A percentile compares a stretch with the other conserved stretches of the same genome.
Evolutionary conservation across 108 stramenopile species (phyloP).

Genomic region (Nitzschia putrida): DNA sequence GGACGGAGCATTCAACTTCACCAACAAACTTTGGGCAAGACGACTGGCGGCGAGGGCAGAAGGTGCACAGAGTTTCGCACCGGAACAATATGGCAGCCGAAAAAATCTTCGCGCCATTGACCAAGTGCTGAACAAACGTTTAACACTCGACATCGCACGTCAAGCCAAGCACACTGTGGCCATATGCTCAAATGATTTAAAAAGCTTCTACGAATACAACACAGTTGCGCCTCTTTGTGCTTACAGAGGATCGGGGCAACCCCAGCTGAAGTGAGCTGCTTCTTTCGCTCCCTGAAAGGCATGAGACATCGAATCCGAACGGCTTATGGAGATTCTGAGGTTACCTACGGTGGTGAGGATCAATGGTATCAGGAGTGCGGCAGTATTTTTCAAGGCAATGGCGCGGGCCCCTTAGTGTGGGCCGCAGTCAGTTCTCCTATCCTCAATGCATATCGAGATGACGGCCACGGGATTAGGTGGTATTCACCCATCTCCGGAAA

Average conservation of each 20-base stretch:
- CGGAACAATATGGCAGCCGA: background rate
- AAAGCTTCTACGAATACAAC: background rate
- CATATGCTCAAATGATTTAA: background rate
- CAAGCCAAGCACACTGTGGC: background rate
- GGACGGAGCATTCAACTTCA: constrained; percentile 14
- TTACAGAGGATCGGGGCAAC: background rate
- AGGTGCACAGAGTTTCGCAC: background rate
- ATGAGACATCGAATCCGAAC: background rate
- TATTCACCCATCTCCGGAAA: background rate
- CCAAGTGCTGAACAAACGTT: background rate
- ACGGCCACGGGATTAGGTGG: background rate
- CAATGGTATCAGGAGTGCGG: background rate
- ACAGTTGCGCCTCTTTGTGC: no score
- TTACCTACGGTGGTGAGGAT: background rate
- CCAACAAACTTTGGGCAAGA: no score
- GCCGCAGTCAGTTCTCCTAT: background rate
- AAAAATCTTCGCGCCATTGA: background rate
- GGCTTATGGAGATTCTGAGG: background rate
- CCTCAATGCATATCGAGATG: background rate
- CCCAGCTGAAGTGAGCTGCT: background rate
- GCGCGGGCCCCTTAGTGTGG: constrained; percentile 1
- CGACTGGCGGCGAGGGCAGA: background rate
- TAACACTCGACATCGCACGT: background rate
- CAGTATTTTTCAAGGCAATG: constrained; percentile 7
- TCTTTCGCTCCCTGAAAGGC: background rate